A percentile compares a stretch with the other conserved stretches of the same genome.
Evolutionary conservation across 495 filamentous ascomycete species (phyloP).

Genomic region (Tuber umbilicatum): DNA sequence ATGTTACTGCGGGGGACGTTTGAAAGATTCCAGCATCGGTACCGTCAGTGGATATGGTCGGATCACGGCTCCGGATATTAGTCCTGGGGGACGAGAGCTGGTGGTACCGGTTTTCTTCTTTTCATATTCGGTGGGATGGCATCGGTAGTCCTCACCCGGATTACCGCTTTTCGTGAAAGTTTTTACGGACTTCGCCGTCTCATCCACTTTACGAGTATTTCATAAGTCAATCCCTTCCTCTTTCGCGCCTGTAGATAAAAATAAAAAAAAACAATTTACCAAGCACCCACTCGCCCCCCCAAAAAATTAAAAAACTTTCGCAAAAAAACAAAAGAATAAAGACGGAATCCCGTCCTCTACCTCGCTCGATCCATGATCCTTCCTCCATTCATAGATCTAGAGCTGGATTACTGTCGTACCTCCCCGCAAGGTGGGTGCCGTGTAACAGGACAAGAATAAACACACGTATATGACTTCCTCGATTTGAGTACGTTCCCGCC

Average conservation of each 20-base stretch:
- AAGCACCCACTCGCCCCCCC: neutral
- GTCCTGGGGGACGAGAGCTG: neutral
- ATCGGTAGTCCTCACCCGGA: neutral
- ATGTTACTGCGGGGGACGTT: neutral
- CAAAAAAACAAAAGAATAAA: neutral
- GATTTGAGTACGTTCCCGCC: constrained; percentile 38
- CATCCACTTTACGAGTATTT: neutral
- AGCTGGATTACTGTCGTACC: constrained; percentile 36
- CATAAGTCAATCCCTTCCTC: neutral
- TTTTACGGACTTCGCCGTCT: neutral
- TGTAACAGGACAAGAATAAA: constrained; percentile 31
- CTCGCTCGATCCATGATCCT: constrained; percentile 39
- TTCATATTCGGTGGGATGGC: neutral
- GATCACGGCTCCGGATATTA: neutral
- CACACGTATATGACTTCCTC: constrained; percentile 27
- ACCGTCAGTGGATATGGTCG: neutral
- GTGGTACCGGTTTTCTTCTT: neutral
- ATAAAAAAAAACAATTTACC: neutral
- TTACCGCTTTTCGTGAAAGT: neutral
- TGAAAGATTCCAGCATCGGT: neutral
- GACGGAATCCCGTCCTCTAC: constrained; percentile 27
- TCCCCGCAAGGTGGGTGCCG: neutral
- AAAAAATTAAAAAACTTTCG: neutral
- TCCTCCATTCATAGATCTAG: constrained; percentile 30
- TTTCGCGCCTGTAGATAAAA: neutral